Conservation (phyloP, 805 yeast genomes). For the Kazachstania kunashirensis region DNA sequence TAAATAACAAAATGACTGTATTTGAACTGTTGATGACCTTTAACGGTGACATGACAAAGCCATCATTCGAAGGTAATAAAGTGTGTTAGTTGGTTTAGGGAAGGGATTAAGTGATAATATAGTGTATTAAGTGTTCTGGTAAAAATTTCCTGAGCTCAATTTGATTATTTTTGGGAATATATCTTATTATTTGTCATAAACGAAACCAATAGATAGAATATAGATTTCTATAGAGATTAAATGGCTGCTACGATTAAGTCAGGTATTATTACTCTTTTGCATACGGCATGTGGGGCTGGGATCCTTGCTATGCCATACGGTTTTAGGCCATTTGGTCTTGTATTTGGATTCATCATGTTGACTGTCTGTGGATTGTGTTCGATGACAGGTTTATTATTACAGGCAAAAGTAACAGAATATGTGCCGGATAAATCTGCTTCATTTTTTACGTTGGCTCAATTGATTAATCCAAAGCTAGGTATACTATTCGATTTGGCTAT, state of each 20-base stretch:
- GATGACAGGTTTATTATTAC: slow-evolving; percentile 46
- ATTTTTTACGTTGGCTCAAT: slow-evolving; percentile 51
- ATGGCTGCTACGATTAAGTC: slow-evolving; percentile 24
- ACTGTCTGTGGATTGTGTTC: slow-evolving; percentile 25
- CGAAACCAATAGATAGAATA: too few relatives aligned
- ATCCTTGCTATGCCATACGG: slow-evolving; percentile 68
- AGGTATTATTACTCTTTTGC: slow-evolving; percentile 28
- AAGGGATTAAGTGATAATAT: too few relatives aligned
- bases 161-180: too few relatives aligned
- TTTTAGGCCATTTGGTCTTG: slow-evolving; percentile 33
- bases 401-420: slow-evolving; percentile 46
- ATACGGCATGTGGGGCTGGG: slow-evolving; percentile 47
- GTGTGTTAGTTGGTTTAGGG: too few relatives aligned
- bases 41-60: too few relatives aligned
- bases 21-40: too few relatives aligned
- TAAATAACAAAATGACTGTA: too few relatives aligned
- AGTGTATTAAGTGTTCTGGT: too few relatives aligned
- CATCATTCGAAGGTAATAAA: too few relatives aligned
- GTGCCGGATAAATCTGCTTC: slow-evolving; percentile 48
- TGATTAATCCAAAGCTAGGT: slow-evolving; percentile 51
- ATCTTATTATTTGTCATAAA: too few relatives aligned
- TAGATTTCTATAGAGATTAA: too few relatives aligned
- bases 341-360: slow-evolving; percentile 19
- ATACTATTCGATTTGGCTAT: slow-evolving; percentile 59
- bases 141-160: too few relatives aligned